A percentile compares a stretch with the other conserved stretches of the same genome.
These are phyloP conservation scores for Thalassia testudinum DNA, from an alignment of 116 monocot genomes.

Conservation along the genomic window DNA sequence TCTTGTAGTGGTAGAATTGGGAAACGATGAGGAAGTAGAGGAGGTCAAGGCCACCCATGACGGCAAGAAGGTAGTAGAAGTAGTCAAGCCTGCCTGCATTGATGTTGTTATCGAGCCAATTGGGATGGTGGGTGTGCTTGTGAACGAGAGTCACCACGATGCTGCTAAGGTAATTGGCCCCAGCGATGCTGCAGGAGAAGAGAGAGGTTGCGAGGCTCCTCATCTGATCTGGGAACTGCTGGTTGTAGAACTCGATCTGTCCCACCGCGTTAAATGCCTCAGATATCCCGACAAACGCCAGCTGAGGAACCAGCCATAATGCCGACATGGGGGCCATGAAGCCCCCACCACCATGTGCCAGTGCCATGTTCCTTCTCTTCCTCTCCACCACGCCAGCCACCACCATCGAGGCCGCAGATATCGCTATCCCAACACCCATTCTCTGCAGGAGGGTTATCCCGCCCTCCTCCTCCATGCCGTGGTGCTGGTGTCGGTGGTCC, in stretches of 20 bases:
- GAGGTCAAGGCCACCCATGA: slow-evolving; percentile 17
- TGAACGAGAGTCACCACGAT: slow-evolving; percentile 15
- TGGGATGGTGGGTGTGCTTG: slow-evolving; percentile 1
- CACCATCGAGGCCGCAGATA: slow-evolving; percentile 6
- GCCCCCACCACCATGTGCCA: not conserved
- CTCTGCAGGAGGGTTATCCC: slow-evolving; percentile 42
- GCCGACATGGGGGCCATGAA: no score
- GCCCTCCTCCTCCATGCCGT: no score
- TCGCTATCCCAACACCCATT: slow-evolving; percentile 22
- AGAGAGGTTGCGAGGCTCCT: slow-evolving; percentile 55
- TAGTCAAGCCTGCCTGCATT: slow-evolving; percentile 32
- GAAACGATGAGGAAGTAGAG: slow-evolving; percentile 28
- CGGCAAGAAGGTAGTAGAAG: slow-evolving; percentile 23
- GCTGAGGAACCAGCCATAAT: slow-evolving; percentile 53
- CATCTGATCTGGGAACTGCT: slow-evolving; percentile 84
- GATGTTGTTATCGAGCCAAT: slow-evolving; percentile 37
- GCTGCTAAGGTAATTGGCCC: slow-evolving; percentile 28
- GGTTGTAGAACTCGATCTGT: slow-evolving; percentile 84
- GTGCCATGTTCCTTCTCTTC: slow-evolving; percentile 16
- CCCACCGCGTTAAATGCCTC: slow-evolving; percentile 56
- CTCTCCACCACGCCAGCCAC: slow-evolving; percentile 9
- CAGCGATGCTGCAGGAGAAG: slow-evolving; percentile 19
- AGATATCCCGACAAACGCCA: slow-evolving; percentile 30
- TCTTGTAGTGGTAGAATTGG: slow-evolving; percentile 30
- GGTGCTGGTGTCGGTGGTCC: no score